Evolutionary conservation across 202 grass and related monocot genomes (phyloP).

Genomic region (Zizania palustris): DNA sequence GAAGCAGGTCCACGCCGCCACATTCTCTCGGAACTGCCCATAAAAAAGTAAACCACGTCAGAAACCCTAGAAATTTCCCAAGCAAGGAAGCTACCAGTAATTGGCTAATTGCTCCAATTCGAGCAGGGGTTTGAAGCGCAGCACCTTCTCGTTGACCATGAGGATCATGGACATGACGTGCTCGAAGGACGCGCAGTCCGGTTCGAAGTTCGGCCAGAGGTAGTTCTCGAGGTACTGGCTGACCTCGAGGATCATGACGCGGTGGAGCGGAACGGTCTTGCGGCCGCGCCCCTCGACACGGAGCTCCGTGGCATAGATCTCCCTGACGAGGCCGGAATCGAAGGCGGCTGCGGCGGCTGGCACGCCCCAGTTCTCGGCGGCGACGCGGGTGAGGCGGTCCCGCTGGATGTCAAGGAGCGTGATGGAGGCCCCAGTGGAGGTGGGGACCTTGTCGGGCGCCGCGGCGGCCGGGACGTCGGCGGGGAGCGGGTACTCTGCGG

Average conservation of each 20-base stretch:
- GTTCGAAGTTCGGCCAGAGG: constrained; percentile 90
- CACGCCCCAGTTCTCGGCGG: constrained; percentile 66
- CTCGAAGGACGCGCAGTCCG: constrained; percentile 64
- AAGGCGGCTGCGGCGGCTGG: constrained; percentile 45
- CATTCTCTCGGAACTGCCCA: constrained; percentile 91
- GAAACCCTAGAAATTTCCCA: constrained; percentile 41
- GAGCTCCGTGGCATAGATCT: constrained; percentile 82
- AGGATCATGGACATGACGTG: constrained; percentile 97
- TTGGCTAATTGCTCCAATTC: constrained; percentile 7
- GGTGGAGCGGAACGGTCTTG: constrained; percentile 87
- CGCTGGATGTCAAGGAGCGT: constrained; percentile 92
- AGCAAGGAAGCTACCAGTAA: background rate
- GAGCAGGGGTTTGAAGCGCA: background rate
- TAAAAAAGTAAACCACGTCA: constrained; percentile 31
- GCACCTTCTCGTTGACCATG: constrained; percentile 98
- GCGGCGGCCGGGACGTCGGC: constrained; percentile 9
- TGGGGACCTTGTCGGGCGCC: constrained; percentile 37
- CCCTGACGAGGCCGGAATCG: constrained; percentile 73
- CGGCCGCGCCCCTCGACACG: constrained; percentile 57
- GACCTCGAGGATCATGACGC: constrained; percentile 97
- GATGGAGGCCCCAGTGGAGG: constrained; percentile 50
- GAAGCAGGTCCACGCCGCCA: constrained; percentile 83
- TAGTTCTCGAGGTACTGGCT: constrained; percentile 99
- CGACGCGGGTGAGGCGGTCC: constrained; percentile 79
- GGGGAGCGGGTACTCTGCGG: constrained; percentile 80